These are phyloP conservation scores for Protomyces lactucae-debilis DNA, from an alignment of 1,139 yeast genomes.

Conservation along the genomic window DNA sequence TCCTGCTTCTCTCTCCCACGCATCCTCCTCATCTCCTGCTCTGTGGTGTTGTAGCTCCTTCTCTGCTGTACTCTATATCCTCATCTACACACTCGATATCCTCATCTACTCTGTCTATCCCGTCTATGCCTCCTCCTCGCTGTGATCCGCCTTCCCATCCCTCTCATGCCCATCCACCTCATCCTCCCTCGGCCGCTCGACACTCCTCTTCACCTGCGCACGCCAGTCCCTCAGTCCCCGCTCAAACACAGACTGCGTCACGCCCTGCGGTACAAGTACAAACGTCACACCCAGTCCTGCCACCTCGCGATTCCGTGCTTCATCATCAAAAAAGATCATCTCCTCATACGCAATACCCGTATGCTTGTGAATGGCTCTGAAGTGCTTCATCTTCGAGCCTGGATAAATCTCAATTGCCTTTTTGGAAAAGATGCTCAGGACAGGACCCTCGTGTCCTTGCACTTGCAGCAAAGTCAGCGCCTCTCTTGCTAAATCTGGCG, in stretches of 20 bases:
- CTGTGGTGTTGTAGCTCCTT: neutral
- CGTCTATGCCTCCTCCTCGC: neutral
- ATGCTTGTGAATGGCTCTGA: constrained; percentile 47
- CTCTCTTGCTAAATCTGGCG: constrained; percentile 55
- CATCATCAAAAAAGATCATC: constrained; percentile 67
- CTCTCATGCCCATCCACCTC: neutral
- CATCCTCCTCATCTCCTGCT: neutral
- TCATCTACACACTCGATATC: no score
- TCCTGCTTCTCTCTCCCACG: neutral
- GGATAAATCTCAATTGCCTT: constrained; percentile 34
- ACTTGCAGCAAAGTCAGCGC: constrained; percentile 50
- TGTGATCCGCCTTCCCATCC: neutral
- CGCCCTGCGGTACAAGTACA: constrained; percentile 51
- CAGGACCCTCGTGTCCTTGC: constrained; percentile 46
- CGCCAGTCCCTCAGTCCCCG: constrained; percentile 46
- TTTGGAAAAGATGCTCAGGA: constrained; percentile 40
- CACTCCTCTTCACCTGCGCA: neutral
- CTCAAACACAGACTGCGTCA: constrained; percentile 49
- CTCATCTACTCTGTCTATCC: neutral
- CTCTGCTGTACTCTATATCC: neutral
- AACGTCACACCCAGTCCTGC: constrained; percentile 58
- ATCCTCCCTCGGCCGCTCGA: neutral
- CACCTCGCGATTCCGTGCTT: constrained; percentile 61
- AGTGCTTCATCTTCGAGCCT: constrained; percentile 55
- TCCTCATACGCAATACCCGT: constrained; percentile 49